Conservation (phyloP, 2,329 filamentous ascomycete species). For the Monosporascus sp. region DNA sequence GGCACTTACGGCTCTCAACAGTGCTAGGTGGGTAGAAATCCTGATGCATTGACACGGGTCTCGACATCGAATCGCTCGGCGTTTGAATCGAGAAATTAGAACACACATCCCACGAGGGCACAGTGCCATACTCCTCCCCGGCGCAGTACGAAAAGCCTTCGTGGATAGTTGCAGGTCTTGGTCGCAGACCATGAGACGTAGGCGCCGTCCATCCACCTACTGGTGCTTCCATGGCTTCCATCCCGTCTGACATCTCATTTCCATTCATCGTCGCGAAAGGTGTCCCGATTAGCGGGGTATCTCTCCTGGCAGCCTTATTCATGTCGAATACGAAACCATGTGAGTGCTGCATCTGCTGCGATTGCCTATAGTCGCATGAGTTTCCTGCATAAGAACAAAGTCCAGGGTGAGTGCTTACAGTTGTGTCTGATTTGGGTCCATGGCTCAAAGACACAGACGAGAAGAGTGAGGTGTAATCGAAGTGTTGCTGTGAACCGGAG, state of each 20-base stretch:
- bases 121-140: slow-evolving; percentile 44
- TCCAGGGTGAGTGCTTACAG: slow-evolving; percentile 38
- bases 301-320: slow-evolving; percentile 39
- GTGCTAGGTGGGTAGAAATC: slow-evolving; percentile 48
- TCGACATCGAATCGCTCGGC: slow-evolving; percentile 45
- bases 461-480: slow-evolving; percentile 28
- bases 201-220: slow-evolving; percentile 52
- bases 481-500: slow-evolving; percentile 27
- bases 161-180: slow-evolving; percentile 54
- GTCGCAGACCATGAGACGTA: slow-evolving; percentile 43
- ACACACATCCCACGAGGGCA: slow-evolving; percentile 53
- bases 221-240: slow-evolving; percentile 40
- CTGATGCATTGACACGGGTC: slow-evolving; percentile 53
- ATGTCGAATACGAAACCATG: slow-evolving; percentile 42
- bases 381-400: slow-evolving; percentile 6
- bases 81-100: slow-evolving; percentile 46
- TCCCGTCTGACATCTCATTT: slow-evolving; percentile 41
- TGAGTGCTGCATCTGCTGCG: slow-evolving; percentile 41
- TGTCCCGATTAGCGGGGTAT: slow-evolving; percentile 36
- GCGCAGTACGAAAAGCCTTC: slow-evolving; percentile 57
- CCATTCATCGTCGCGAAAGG: slow-evolving; percentile 45
- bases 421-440: slow-evolving; percentile 47
- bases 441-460: slow-evolving; percentile 31
- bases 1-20: slow-evolving; percentile 43
- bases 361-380: slow-evolving; percentile 37